Base-by-base conservation (phyloP, 2,329 filamentous ascomycete genomes). In the Neurospora sp. region DNA sequence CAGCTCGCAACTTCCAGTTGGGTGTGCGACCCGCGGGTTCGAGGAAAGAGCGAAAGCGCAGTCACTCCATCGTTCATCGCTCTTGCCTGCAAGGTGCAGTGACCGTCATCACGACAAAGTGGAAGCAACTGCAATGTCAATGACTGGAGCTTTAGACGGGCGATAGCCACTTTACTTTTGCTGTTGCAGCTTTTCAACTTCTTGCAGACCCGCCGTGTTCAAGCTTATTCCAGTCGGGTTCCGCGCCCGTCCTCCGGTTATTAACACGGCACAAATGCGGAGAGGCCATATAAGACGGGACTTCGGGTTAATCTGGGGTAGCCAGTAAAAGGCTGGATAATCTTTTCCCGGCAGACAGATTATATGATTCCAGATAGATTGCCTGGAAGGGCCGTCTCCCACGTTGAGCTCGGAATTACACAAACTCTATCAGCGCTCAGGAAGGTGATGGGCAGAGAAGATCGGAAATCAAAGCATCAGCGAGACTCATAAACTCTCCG, bases 321-420 rank as follows among this genome's bases (percentile, higher is more conserved):
- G 3, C 12, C 12, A 62, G 12, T 33, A 1, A 62, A 17, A 8
- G 3, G 12, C 12, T 33, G 12, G 6, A 23, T 5, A 10, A 52
- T 52, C 19, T 52, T 52, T 52, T 52, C 43, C 43, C 43, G 43
- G 43, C 43, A 52, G 19, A 52, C 23, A 52, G 43, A 52, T 52
- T 52, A 5, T 4, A 4, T 23, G n/a, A 52, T 23, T 2, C n/a
- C 52, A 17, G 23, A 57, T 62, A 8, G 3, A 62, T 28, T 57
- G 11, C 46, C 46, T 17, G 1, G 12, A 17, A 15, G 23, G 15
- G 15, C 6, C 6, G 3, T 10, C 10, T 33, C 6, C 12, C 0
- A 1, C 12, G 0, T 2, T 62, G 12, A 17, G 1, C 23, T 62
- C 23, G 23, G 52, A 62, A 62, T 1, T 0, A 17, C 0, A 33